phyloP scores from a whole-genome alignment of 768 basidiomycete genomes.

The Agaricus blazei region DNA sequence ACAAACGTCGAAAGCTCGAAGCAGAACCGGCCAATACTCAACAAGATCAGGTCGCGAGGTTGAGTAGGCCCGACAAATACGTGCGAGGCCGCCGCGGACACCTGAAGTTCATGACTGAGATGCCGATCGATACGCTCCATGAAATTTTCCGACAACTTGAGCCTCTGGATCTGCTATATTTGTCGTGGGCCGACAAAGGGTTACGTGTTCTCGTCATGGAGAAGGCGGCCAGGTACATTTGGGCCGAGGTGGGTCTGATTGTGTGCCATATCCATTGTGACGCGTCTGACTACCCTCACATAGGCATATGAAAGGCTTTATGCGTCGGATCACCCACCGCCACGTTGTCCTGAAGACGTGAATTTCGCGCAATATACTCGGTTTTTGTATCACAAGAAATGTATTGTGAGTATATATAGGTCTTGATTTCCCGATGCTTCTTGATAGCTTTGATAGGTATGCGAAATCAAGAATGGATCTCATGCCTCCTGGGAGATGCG shows the following conservation, averaged over 20 bases:
- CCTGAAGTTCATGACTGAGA: constrained; percentile 22
- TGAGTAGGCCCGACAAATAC: not conserved
- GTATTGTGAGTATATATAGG: not conserved
- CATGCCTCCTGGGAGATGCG: not conserved
- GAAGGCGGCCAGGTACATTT: constrained; percentile 17
- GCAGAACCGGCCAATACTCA: too few relatives aligned
- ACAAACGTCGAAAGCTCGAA: too few relatives aligned
- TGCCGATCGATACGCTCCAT: constrained; percentile 28
- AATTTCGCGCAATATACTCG: constrained; percentile 2
- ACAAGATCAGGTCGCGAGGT: too few relatives aligned
- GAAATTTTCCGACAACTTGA: constrained; percentile 34
- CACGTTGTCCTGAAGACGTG: not conserved
- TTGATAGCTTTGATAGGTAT: not conserved
- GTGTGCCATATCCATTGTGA: not conserved
- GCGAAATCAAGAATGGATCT: not conserved
- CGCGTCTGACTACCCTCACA: not conserved
- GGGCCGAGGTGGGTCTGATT: constrained; percentile 23
- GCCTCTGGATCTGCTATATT: constrained; percentile 33
- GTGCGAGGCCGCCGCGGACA: constrained; percentile 19
- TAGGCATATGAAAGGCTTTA: not conserved
- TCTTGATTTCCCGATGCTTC: not conserved
- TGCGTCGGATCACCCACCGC: not conserved
- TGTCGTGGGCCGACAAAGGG: constrained; percentile 30
- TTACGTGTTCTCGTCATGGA: constrained; percentile 28
- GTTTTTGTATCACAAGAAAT: not conserved